Evolutionary conservation across 176 grass and related monocot species (phyloP), one percentile per base, ranked within the genome.

Genomic region (Triticum urartu): DNA sequence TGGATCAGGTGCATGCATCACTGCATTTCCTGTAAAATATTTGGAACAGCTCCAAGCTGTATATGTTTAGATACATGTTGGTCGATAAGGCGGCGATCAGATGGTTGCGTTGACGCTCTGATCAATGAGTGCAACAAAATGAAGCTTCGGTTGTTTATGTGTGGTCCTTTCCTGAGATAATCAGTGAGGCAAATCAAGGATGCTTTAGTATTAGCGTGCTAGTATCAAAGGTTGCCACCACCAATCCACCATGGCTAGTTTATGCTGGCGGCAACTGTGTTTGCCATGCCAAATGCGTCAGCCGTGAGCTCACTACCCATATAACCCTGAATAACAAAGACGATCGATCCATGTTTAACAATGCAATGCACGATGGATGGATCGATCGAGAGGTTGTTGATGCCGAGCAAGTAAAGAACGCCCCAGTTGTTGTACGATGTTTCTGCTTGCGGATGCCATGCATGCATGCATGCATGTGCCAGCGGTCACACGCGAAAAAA

Each of bases 371-470:
- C n/a, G 24, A 45, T 21, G 28, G 35, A 54, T 54, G 14, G 48
- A 54, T 5, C 43, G 35, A 56, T 56, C 0, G 52, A 56, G 52
- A 20, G 50, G 64, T 70, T 48, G 72, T 35, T 78, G 81, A 18
- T 77, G 78, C 62, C 63, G 11, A 83, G 61, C 35, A 61, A 7
- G 52, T 56, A 56, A 61, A 61, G 7, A 61, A 78, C 5, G 4
- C 36, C 26, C 50, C 12, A 56, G 81, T 32, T 25, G 81, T 58
- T 25, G 81, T 66, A 85, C 76, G 76, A 59, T 43, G 82, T 67
- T 89, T 80, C 75, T 74, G 79, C 42, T 72, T 34, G 42, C 43
- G 43, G 67, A 65, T 26, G 32, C 75, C 7, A 45, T 43, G 11
- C 43, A 12, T 47, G 43, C 81, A 74, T 43, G 11, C 43, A 12